Evolutionary conservation across 1,139 yeast species (phyloP).

Genomic region (Zygosaccharomyces pseudobailii): DNA sequence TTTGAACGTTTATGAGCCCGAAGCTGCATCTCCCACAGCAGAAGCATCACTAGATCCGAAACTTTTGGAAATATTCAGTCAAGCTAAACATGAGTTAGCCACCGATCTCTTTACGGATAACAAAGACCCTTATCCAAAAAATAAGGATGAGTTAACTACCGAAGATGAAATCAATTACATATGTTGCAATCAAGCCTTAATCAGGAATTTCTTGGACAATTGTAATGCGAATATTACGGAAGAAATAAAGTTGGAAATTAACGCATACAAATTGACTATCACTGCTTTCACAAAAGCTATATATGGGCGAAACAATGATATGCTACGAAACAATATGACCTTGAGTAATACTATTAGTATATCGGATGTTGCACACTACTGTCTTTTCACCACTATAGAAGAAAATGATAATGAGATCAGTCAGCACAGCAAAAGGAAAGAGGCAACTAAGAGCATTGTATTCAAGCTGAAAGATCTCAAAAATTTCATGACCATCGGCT

Average conservation of each 20-base stretch:
- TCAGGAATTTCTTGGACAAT: slow-evolving; percentile 48
- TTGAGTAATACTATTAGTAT: slow-evolving; percentile 46
- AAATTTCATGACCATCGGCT: slow-evolving; percentile 42
- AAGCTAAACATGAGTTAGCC: slow-evolving; percentile 24
- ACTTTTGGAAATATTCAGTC: slow-evolving; percentile 24
- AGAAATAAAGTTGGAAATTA: slow-evolving; percentile 49
- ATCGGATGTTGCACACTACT: slow-evolving; percentile 41
- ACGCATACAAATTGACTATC: slow-evolving; percentile 41
- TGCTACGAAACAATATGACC: slow-evolving; percentile 55
- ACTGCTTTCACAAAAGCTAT: slow-evolving; percentile 53
- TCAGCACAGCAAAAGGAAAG: slow-evolving; percentile 20
- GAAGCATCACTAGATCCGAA: slow-evolving; percentile 28
- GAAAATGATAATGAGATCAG: slow-evolving; percentile 17
- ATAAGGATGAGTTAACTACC: slow-evolving; percentile 15
- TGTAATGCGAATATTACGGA: slow-evolving; percentile 44
- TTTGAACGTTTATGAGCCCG: slow-evolving; percentile 25
- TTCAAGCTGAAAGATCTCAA: slow-evolving; percentile 52
- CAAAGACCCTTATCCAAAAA: slow-evolving; percentile 13
- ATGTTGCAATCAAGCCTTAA: slow-evolving; percentile 41
- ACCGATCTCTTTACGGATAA: slow-evolving; percentile 27
- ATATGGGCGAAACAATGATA: slow-evolving; percentile 45
- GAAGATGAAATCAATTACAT: slow-evolving; percentile 38
- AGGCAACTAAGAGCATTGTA: slow-evolving; percentile 25
- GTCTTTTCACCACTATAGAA: slow-evolving; percentile 25
- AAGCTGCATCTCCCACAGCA: slow-evolving; percentile 16